These are phyloP conservation scores for Jamesozyma lodderae DNA, from an alignment of 805 yeast species.

Conservation along the genomic window DNA sequence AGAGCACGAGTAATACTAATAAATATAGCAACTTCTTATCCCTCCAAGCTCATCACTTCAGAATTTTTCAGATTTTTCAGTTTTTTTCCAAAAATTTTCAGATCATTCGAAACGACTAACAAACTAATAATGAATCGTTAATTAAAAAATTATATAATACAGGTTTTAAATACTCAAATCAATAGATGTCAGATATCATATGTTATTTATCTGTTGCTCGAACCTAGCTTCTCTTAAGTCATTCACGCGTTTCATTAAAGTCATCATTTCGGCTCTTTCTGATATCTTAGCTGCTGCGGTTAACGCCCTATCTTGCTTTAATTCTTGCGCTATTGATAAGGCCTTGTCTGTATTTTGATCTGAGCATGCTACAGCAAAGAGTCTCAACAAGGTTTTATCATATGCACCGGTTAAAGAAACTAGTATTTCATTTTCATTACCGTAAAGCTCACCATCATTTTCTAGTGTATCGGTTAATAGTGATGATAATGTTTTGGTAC, in stretches of 20 bases:
- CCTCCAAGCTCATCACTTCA: slow-evolving; percentile 18
- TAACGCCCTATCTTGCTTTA: slow-evolving; percentile 70
- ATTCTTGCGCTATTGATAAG: slow-evolving; percentile 53
- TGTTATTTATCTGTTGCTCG: slow-evolving; percentile 19
- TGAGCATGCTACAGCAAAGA: slow-evolving; percentile 66
- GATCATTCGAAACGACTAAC: slow-evolving; percentile 10
- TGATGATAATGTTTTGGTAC: slow-evolving; percentile 53
- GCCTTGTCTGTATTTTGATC: slow-evolving; percentile 60
- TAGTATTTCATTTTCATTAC: slow-evolving; percentile 45
- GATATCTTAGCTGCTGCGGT: slow-evolving; percentile 81
- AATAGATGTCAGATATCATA: too few relatives aligned
- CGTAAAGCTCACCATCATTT: slow-evolving; percentile 36
- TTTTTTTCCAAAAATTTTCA: slow-evolving; percentile 9
- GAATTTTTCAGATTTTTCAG: slow-evolving; percentile 8
- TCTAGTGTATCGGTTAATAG: slow-evolving; percentile 48
- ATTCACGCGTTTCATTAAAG: slow-evolving; percentile 46
- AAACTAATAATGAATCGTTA: too few relatives aligned
- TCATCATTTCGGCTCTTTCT: slow-evolving; percentile 51
- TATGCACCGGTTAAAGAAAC: slow-evolving; percentile 45
- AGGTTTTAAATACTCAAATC: too few relatives aligned
- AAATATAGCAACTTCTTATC: background rate
- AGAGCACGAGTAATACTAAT: too few relatives aligned
- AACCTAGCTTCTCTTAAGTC: slow-evolving; percentile 40
- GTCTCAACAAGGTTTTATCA: slow-evolving; percentile 69
- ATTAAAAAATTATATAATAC: too few relatives aligned